Evolutionary conservation across 1,139 yeast genomes (phyloP), one percentile per base, ranked within the genome.

Genomic region (Insectozyma bohioensis): DNA sequence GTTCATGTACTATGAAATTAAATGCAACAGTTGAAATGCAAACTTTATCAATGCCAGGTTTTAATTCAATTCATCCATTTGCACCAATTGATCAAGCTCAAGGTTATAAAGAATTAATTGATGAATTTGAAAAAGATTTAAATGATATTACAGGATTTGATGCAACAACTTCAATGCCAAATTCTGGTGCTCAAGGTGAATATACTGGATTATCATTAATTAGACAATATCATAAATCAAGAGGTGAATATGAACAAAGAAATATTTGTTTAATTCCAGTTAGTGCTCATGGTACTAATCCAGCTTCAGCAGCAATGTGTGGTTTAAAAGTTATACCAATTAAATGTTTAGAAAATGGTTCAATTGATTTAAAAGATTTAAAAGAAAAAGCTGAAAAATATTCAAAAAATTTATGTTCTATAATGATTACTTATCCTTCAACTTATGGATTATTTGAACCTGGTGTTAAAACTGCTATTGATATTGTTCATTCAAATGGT

Each of bases 101-200:
- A 47, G 98, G 98, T 28, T 92, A 92, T 60, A 61, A 73, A 46
- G 81, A 83, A 54, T 65, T 92, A 40, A 75, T 88, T 33, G 59
- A 62, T 26, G 95, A 86, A 54, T 75, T 92, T 30, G 95, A 86
- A 58, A 67, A 71, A 35, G 97, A 92, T 58, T 70, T 92, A 47
- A 87, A 92, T 39, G 88, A 85, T 45, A 90, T 92, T 44, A 92
- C 98, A n/a, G 97, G 97, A 0, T 87, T 92, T 52, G 86, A 81
- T 44, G 94, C 88, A 27, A 84, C 95, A 15, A 85, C 97, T 5
- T 68, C 86, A 39, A 95, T 88, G 80, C 98, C 98, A 45, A 92
- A 92, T 60, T 86, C 97, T 29, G 98, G 98, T 47, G 98, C 98
- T 26, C 96, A 90, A 62, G 98, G 98, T 59, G 98, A 92, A 63